Conservation (phyloP, 306 rosid genomes). For the Cucumis cinereus region DNA sequence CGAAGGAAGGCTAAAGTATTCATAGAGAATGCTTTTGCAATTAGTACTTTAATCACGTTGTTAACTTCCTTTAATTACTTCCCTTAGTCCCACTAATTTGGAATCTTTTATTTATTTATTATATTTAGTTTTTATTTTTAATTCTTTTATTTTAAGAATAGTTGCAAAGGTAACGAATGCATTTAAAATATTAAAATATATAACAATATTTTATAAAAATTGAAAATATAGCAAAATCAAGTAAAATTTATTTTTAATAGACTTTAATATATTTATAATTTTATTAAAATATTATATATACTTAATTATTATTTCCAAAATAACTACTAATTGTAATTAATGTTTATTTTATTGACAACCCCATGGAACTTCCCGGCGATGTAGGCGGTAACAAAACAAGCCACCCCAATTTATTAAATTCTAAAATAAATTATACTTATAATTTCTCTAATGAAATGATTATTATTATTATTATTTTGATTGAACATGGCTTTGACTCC, state of each 20-base stretch:
- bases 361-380: not conserved
- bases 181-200: too few species aligned
- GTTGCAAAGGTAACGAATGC: too few species aligned
- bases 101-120: not conserved
- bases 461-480: not conserved
- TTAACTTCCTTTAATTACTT: not conserved
- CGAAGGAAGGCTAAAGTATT: not conserved
- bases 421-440: not conserved
- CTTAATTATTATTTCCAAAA: too few species aligned
- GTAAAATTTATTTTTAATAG: too few species aligned
- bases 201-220: too few species aligned
- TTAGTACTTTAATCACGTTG: constrained; percentile 1
- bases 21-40: not conserved
- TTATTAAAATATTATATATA: too few species aligned
- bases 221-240: too few species aligned
- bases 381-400: constrained; percentile 1
- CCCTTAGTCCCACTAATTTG: constrained; percentile 2
- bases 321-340: too few species aligned
- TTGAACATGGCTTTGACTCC: not conserved
- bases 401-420: not conserved
- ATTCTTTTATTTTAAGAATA: not conserved
- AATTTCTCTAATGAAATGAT: not conserved
- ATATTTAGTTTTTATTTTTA: not conserved
- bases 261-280: too few species aligned
- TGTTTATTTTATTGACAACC: too few species aligned